Evolutionary conservation across 148 eudicot genomes (phyloP).

Genomic region (Simmondsia chinensis): DNA sequence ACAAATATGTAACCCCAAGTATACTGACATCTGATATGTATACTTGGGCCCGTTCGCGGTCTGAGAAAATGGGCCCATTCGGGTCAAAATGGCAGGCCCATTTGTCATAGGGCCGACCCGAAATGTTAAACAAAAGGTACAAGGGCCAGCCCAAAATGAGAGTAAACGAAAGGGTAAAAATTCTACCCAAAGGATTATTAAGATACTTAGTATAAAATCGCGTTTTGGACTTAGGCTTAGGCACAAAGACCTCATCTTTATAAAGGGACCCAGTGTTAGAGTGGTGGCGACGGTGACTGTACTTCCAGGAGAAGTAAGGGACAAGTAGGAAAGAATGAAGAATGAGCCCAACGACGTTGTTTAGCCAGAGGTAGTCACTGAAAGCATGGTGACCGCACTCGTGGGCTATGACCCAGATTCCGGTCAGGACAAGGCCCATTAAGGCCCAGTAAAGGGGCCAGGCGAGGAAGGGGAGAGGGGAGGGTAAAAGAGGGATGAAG

Average conservation of each 20-base stretch:
- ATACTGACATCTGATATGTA: conserved; percentile 32
- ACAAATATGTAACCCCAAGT: conserved; percentile 5
- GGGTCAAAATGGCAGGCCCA: conserved; percentile 51
- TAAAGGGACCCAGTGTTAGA: conserved; percentile 55
- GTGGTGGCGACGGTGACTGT: conserved; percentile 65
- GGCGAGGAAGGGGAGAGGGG: conserved; percentile 18
- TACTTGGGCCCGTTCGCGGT: conserved; percentile 36
- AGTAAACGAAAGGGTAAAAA: conserved; percentile 23
- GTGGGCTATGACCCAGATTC: conserved; percentile 62
- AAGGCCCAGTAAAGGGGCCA: conserved; percentile 43
- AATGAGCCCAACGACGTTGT: conserved; percentile 48
- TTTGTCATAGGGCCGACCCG: conserved; percentile 41
- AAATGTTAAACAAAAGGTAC: conserved; percentile 43
- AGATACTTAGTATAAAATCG: conserved; percentile 38
- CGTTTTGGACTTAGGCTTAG: conserved; percentile 31
- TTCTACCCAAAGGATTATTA: conserved; percentile 32
- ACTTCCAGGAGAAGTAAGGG: conserved; percentile 65
- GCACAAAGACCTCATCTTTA: conserved; percentile 52
- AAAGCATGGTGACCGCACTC: conserved; percentile 66
- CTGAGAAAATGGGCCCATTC: conserved; percentile 30
- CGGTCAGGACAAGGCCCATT: conserved; percentile 42
- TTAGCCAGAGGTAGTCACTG: conserved; percentile 48
- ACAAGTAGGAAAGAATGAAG: conserved; percentile 51
- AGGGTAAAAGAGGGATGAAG: conserved; percentile 22
- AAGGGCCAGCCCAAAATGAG: conserved; percentile 52